Evolutionary conservation across 1,284 basidiomycete species (phyloP), one percentile per base, ranked within the genome.

Genomic region (Anthracocystis panici-leucophaei): DNA sequence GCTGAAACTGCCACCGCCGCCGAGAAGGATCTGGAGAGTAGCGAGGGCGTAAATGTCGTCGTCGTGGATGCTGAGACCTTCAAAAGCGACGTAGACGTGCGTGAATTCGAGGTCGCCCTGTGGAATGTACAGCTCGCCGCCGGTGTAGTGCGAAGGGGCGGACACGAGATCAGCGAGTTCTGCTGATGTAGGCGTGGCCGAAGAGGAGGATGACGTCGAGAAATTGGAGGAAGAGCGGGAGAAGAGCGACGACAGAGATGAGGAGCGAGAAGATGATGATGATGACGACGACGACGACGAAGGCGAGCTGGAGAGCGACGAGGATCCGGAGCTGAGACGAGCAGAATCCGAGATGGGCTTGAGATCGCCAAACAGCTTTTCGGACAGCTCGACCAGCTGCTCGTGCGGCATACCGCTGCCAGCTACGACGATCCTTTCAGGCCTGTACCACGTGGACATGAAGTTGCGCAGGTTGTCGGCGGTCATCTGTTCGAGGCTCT

Each of bases 11-110:
- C 95, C 95, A 10, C 96, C 96, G 4, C 96, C 96, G 38, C 96
- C 96, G 12, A 99, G 90, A 35, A 98, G 89, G 46, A 96, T 92
- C 86, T 99, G 96, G 86, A 99, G 92, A 0, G 93, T 95, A 27
- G 97, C 96, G 14, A 97, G 89, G 6, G 94, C 90, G 85, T 96
- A 99, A 53, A 99, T 93, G 86, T 98, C 96, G 23, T 93, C 91
- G 78, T 97, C 94, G 84, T 93, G 91, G 51, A 98, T 94, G 10
- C 93, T 92, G 10, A 95, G 89, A 35, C 95, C 94, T 86, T 98
- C 96, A 81, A 92, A 99, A 0, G 90, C 94, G 54, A 98, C 88
- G 85, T 97, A 97, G 51, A 98, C 88, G 86, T 98, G 96, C 73
- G 95, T 92, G 85, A 97, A 94, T 81, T 97, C 92, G 63, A 91